Conservation (phyloP, 1,284 basidiomycete genomes). For the Chondrostereum purpureum region DNA sequence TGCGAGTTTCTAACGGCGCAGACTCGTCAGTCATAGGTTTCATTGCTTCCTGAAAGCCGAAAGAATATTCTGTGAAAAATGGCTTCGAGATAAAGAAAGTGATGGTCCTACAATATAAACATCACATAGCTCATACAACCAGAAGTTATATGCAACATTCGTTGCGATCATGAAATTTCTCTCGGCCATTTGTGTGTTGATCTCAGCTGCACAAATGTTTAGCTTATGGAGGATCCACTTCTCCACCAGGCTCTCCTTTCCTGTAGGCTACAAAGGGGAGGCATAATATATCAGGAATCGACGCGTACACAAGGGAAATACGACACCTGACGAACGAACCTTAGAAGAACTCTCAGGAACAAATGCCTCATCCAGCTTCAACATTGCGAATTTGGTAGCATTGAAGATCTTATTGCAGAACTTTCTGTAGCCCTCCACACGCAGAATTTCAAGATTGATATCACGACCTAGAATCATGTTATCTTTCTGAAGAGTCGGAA, state of each 20-base stretch:
- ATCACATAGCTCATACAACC: slow-evolving; percentile 98
- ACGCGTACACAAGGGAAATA: slow-evolving; percentile 6
- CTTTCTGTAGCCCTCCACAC: slow-evolving; percentile 99
- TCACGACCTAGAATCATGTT: slow-evolving; percentile 61
- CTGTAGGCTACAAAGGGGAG: slow-evolving; percentile 57
- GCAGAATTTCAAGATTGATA: slow-evolving; percentile 92
- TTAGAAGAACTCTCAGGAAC: slow-evolving; percentile 66
- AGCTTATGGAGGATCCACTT: slow-evolving; percentile 95
- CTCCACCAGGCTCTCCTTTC: slow-evolving; percentile 88
- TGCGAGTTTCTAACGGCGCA: slow-evolving; percentile 54
- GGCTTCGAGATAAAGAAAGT: not conserved
- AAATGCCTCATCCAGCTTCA: slow-evolving; percentile 84
- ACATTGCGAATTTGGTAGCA: slow-evolving; percentile 97
- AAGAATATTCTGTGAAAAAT: slow-evolving; percentile 7
- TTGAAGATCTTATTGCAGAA: slow-evolving; percentile 99
- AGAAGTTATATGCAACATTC: slow-evolving; percentile 85
- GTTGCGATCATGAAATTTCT: slow-evolving; percentile 95
- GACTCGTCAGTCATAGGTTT: slow-evolving; percentile 90
- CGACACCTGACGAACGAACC: slow-evolving; percentile 34
- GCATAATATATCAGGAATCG: slow-evolving; percentile 6
- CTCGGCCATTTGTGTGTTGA: slow-evolving; percentile 73
- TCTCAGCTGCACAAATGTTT: slow-evolving; percentile 71
- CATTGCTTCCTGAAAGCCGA: slow-evolving; percentile 76
- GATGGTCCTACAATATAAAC: slow-evolving; percentile 81
- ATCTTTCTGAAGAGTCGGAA: not conserved